Conservation (phyloP, 768 basidiomycete genomes). For the Xerocomellus chrysenteron region DNA sequence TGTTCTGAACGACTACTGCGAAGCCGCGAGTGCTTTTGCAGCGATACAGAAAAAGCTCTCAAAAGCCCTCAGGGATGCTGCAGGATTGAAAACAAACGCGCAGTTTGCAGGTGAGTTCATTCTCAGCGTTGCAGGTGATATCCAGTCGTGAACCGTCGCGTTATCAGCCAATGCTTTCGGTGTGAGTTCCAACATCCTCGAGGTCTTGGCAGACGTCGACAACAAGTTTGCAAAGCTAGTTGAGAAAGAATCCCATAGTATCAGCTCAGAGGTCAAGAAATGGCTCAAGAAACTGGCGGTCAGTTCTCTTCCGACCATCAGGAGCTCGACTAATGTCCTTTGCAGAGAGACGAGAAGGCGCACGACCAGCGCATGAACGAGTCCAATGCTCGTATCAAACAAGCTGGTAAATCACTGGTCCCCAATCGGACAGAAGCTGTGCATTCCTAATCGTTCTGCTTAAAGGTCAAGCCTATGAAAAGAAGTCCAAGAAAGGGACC, state of each 20-base stretch:
- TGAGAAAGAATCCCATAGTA: slow-evolving; percentile 67
- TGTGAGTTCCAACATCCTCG: slow-evolving; percentile 64
- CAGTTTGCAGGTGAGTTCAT: slow-evolving; percentile 58
- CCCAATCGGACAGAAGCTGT: not conserved
- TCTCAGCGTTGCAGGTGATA: not conserved
- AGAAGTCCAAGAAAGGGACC: slow-evolving; percentile 73
- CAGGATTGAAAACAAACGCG: slow-evolving; percentile 55
- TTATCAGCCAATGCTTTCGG: slow-evolving; percentile 63
- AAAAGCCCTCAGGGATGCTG: slow-evolving; percentile 67
- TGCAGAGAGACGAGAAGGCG: slow-evolving; percentile 75
- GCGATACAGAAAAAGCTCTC: slow-evolving; percentile 72
- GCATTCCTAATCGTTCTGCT: slow-evolving; percentile 3
- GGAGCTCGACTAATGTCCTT: not conserved
- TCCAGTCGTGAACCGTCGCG: not conserved
- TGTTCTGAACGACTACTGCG: slow-evolving; percentile 72
- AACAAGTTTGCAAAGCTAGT: slow-evolving; percentile 70
- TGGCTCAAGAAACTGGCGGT: slow-evolving; percentile 86
- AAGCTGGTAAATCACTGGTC: slow-evolving; percentile 51
- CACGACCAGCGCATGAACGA: slow-evolving; percentile 70
- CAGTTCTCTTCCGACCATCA: slow-evolving; percentile 24
- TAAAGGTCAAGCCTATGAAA: slow-evolving; percentile 70
- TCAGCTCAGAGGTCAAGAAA: slow-evolving; percentile 72
- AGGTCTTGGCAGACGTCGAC: slow-evolving; percentile 68
- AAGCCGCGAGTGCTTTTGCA: slow-evolving; percentile 61
- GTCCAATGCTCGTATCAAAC: slow-evolving; percentile 73